Conservation (phyloP, 2,329 filamentous ascomycete genomes). For the Colletotrichum acutatum region DNA sequence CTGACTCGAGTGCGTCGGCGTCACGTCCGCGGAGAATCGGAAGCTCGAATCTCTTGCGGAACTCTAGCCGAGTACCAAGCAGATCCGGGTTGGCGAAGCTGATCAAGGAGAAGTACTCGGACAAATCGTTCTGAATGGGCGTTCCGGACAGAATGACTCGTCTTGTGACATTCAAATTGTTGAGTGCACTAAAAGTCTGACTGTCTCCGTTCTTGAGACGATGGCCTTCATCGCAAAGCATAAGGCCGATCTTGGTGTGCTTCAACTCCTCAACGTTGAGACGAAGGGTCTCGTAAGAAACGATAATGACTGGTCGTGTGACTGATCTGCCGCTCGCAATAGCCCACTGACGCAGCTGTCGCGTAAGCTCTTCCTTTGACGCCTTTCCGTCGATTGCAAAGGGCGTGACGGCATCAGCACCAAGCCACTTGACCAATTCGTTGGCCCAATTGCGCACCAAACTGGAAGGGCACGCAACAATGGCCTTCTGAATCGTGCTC, state of each 20-base stretch:
- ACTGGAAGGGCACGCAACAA: constrained; percentile 96
- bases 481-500: constrained; percentile 92
- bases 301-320: constrained; percentile 92
- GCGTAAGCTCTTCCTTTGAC: constrained; percentile 89
- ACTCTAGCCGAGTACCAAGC: constrained; percentile 88
- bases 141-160: constrained; percentile 96
- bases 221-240: constrained; percentile 97
- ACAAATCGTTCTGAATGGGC: constrained; percentile 98
- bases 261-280: constrained; percentile 91
- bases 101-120: constrained; percentile 95
- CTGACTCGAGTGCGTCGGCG: constrained; percentile 85
- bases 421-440: constrained; percentile 96
- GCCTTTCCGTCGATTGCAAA: constrained; percentile 98
- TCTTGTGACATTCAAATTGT: constrained; percentile 87
- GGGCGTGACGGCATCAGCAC: constrained; percentile 87
- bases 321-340: constrained; percentile 90
- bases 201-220: constrained; percentile 96
- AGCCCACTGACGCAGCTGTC: constrained; percentile 94
- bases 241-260: constrained; percentile 88
- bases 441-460: constrained; percentile 98
- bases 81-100: constrained; percentile 97
- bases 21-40: constrained; percentile 93
- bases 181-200: constrained; percentile 92
- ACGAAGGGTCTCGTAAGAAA: constrained; percentile 95
- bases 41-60: constrained; percentile 92